phyloP scores from a whole-genome alignment of 768 basidiomycete species.

The Lentinula edodes region DNA sequence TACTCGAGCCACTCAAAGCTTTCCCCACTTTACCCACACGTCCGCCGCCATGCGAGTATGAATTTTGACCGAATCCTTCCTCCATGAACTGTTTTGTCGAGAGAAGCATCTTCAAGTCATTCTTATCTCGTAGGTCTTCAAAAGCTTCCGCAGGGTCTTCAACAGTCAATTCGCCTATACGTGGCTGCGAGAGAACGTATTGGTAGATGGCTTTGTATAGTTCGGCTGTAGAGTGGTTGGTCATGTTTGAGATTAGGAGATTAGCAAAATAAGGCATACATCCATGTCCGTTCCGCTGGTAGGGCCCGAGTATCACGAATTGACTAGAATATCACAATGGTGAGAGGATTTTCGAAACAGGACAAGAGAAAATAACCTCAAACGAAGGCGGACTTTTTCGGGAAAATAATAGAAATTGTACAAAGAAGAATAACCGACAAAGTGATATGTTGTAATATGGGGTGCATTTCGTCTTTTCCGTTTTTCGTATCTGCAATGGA shows the following conservation, averaged over 20 bases:
- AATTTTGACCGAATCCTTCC: slow-evolving; percentile 55
- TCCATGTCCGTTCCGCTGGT: slow-evolving; percentile 86
- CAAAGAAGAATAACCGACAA: slow-evolving; percentile 89
- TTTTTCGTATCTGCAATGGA: slow-evolving; percentile 67
- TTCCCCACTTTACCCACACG: slow-evolving; percentile 40
- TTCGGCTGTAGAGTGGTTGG: slow-evolving; percentile 47
- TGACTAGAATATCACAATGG: slow-evolving; percentile 48
- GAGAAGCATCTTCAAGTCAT: slow-evolving; percentile 79
- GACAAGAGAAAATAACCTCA: slow-evolving; percentile 53
- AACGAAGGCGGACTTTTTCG: slow-evolving; percentile 77
- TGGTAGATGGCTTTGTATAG: slow-evolving; percentile 85
- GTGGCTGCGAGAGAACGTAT: slow-evolving; percentile 56
- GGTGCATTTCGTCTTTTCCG: slow-evolving; percentile 53
- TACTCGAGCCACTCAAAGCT: slow-evolving; percentile 33
- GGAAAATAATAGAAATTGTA: slow-evolving; percentile 97
- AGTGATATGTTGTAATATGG: slow-evolving; percentile 70
- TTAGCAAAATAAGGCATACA: slow-evolving; percentile 43
- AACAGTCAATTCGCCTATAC: slow-evolving; percentile 88
- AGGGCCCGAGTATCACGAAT: slow-evolving; percentile 89
- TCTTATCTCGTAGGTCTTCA: slow-evolving; percentile 91
- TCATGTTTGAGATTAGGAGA: not conserved
- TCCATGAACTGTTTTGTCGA: slow-evolving; percentile 57
- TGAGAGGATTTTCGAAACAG: slow-evolving; percentile 2
- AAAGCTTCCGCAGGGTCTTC: slow-evolving; percentile 99
- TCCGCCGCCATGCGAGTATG: slow-evolving; percentile 45